phyloP scores from a whole-genome alignment of 2,329 filamentous ascomycete genomes.

The Ambrosiella cleistominuta region DNA sequence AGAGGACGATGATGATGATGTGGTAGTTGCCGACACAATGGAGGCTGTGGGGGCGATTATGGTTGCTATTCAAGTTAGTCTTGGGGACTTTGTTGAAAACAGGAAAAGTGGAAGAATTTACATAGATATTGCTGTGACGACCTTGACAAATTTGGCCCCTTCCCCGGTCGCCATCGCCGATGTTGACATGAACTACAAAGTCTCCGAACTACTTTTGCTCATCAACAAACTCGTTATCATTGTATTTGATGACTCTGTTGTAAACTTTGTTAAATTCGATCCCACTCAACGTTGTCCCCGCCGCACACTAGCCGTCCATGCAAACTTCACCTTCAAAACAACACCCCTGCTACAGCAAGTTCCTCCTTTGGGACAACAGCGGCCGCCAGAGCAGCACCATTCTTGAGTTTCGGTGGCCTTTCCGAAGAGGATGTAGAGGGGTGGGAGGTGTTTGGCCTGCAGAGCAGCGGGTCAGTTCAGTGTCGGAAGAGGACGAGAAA shows the following conservation, averaged over 20 bases:
- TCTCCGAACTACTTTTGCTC: neutral
- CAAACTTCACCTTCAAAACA: conserved; percentile 11
- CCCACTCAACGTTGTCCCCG: neutral
- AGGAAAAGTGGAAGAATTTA: neutral
- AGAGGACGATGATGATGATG: neutral
- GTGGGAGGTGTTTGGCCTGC: neutral
- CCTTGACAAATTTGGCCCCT: neutral
- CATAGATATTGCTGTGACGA: neutral
- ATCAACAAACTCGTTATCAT: neutral
- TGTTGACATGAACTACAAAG: neutral
- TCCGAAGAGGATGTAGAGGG: neutral
- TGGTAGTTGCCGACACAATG: no score
- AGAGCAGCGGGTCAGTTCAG: neutral
- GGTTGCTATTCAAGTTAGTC: no score
- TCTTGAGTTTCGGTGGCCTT: neutral
- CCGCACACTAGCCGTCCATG: conserved; percentile 7
- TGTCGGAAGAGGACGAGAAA: no score
- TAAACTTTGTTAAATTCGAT: neutral
- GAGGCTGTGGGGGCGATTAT: no score
- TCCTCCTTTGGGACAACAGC: conserved; percentile 10
- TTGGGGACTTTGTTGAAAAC: neutral
- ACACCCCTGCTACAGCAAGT: conserved; percentile 13
- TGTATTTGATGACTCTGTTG: neutral
- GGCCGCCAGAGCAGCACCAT: conserved; percentile 12
- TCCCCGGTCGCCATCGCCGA: neutral